Conservation (phyloP, 768 basidiomycete species). For the Tricholoma terreum region DNA sequence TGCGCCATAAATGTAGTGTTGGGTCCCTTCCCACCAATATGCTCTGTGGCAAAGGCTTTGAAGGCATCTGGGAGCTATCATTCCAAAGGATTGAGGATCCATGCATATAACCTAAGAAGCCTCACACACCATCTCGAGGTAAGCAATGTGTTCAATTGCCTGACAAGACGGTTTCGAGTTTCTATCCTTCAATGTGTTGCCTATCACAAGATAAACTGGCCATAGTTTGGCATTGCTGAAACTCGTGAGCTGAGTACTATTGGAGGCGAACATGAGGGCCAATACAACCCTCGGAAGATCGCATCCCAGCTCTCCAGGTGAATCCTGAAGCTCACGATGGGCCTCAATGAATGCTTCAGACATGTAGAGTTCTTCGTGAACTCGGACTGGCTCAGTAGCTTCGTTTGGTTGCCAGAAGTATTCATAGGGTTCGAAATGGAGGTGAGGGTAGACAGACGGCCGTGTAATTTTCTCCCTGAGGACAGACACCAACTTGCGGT, state of each 20-base stretch:
- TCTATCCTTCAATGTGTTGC: constrained; percentile 32
- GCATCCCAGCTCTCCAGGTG: constrained; percentile 6
- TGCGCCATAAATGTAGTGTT: constrained; percentile 5
- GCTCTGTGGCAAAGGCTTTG: background rate
- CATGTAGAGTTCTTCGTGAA: constrained; percentile 17
- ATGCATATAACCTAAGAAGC: background rate
- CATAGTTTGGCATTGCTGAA: constrained; percentile 28
- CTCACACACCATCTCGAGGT: constrained; percentile 19
- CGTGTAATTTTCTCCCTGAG: constrained; percentile 11
- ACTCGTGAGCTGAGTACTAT: constrained; percentile 26
- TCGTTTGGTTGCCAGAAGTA: constrained; percentile 10
- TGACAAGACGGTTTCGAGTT: constrained; percentile 16
- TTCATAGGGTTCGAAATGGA: background rate
- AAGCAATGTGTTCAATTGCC: constrained; percentile 27
- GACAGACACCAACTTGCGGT: constrained; percentile 14
- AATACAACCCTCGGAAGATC: constrained; percentile 6
- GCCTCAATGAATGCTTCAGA: constrained; percentile 12
- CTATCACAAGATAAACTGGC: constrained; percentile 34
- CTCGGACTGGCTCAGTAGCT: background rate
- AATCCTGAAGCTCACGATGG: constrained; percentile 3
- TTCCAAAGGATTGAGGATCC: too few species aligned
- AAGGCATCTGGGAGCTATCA: constrained; percentile 2
- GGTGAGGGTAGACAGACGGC: background rate
- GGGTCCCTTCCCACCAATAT: background rate
- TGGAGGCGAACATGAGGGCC: constrained; percentile 25